phyloP scores from a whole-genome alignment of 2,329 filamentous ascomycete genomes.

The Fusarium nanum region DNA sequence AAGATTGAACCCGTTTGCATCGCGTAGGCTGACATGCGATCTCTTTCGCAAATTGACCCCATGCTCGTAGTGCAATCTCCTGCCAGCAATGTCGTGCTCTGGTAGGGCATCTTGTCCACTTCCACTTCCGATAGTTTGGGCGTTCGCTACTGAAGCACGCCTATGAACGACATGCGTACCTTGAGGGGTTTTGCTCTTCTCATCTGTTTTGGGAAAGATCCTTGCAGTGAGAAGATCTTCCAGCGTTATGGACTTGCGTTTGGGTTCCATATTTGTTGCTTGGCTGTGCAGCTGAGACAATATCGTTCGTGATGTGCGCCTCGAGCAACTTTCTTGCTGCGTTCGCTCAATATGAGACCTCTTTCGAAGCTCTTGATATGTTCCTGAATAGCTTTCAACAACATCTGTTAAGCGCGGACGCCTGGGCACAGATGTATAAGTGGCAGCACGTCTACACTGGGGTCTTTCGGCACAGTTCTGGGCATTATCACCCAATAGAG shows the following conservation, averaged over 20 bases:
- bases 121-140: constrained; percentile 20
- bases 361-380: constrained; percentile 14
- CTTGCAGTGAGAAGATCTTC: constrained; percentile 7
- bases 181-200: background rate
- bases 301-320: constrained; percentile 12
- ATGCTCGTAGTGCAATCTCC: constrained; percentile 46
- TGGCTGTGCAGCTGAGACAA: constrained; percentile 32
- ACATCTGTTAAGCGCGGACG: constrained; percentile 45
- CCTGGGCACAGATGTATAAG: constrained; percentile 37
- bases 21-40: constrained; percentile 66
- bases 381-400: constrained; percentile 45
- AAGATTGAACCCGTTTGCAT: constrained; percentile 63
- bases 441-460: constrained; percentile 43
- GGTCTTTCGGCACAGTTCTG: constrained; percentile 18
- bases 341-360: background rate
- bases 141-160: constrained; percentile 8
- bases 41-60: constrained; percentile 60
- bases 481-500: constrained; percentile 15
- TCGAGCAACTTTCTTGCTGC: background rate
- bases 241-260: background rate
- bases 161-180: background rate
- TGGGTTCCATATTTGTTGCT: background rate
- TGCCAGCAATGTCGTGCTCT: constrained; percentile 42
- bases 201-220: background rate
- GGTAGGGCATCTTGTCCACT: constrained; percentile 43